Evolutionary conservation across 2,329 filamentous ascomycete species (phyloP).

Genomic region (Didymella arachidicola): DNA sequence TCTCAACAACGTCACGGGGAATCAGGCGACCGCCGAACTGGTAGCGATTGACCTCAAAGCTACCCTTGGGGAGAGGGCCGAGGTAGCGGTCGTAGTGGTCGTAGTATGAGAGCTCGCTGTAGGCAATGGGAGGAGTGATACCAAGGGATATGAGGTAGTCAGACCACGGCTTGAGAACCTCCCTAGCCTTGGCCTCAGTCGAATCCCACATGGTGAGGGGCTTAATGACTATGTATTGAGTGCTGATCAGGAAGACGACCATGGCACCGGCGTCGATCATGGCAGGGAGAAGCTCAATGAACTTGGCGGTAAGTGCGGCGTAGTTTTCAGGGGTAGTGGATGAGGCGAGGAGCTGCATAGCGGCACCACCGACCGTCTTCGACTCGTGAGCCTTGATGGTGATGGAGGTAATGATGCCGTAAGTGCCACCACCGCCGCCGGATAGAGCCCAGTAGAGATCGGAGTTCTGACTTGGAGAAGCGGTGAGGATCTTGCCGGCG

Average conservation of each 20-base stretch:
- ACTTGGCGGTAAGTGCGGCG: constrained; percentile 21
- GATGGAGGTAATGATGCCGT: constrained; percentile 41
- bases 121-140: constrained; percentile 32
- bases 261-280: constrained; percentile 34
- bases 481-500: constrained; percentile 39
- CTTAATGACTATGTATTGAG: constrained; percentile 25
- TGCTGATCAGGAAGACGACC: constrained; percentile 28
- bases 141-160: constrained; percentile 25
- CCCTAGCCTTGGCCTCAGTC: constrained; percentile 25
- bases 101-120: constrained; percentile 33
- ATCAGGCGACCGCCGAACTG: constrained; percentile 35
- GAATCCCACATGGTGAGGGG: constrained; percentile 30
- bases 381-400: constrained; percentile 40
- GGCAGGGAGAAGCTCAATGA: constrained; percentile 27
- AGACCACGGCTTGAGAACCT: constrained; percentile 36
- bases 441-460: constrained; percentile 51
- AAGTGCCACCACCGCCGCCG: constrained; percentile 45
- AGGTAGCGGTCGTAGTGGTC: constrained; percentile 37
- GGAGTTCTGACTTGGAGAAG: constrained; percentile 37
- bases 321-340: constrained; percentile 28
- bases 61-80: constrained; percentile 38
- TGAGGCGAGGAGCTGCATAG: constrained; percentile 30
- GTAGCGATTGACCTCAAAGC: constrained; percentile 28
- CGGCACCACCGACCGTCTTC: constrained; percentile 32
- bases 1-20: constrained; percentile 26